These are phyloP conservation scores for Cucumis cinereus DNA, from an alignment of 306 rosid species.

Conservation along the genomic window DNA sequence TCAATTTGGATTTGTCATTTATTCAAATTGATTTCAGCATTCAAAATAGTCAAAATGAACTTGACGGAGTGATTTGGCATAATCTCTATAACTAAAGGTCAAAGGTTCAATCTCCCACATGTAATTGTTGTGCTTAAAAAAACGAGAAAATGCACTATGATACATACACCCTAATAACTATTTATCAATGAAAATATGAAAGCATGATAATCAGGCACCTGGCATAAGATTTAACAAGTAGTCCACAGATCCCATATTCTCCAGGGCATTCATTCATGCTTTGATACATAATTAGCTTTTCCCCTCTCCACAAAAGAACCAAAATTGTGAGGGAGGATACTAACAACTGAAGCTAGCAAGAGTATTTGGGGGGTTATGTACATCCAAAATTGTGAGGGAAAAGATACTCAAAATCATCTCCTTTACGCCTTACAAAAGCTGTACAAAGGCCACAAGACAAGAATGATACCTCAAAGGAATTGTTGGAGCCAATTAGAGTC, in stretches of 20 bases:
- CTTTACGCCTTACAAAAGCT: neutral
- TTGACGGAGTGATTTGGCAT: too few species aligned
- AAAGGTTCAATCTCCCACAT: too few species aligned
- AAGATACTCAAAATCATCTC: neutral
- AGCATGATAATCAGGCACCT: neutral
- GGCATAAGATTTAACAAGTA: neutral
- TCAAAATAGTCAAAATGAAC: too few species aligned
- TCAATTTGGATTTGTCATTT: too few species aligned
- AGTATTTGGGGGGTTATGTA: neutral
- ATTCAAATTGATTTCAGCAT: too few species aligned
- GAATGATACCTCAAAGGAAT: constrained; percentile 25
- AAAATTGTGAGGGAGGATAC: neutral
- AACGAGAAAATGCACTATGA: too few species aligned
- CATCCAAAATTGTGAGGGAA: constrained; percentile 3
- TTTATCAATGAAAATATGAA: neutral
- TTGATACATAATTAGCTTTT: neutral
- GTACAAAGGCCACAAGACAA: neutral
- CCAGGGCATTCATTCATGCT: neutral
- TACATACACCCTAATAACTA: neutral
- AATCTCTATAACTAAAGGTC: too few species aligned
- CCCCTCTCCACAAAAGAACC: neutral
- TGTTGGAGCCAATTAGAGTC: constrained; percentile 64
- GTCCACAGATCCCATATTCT: neutral
- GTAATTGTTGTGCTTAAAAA: too few species aligned
- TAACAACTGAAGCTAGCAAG: neutral